A percentile compares a stretch with the other conserved stretches of the same genome.
These are phyloP conservation scores for Silybum marianum DNA, from an alignment of 129 eudicot genomes.

Conservation along the genomic window DNA sequence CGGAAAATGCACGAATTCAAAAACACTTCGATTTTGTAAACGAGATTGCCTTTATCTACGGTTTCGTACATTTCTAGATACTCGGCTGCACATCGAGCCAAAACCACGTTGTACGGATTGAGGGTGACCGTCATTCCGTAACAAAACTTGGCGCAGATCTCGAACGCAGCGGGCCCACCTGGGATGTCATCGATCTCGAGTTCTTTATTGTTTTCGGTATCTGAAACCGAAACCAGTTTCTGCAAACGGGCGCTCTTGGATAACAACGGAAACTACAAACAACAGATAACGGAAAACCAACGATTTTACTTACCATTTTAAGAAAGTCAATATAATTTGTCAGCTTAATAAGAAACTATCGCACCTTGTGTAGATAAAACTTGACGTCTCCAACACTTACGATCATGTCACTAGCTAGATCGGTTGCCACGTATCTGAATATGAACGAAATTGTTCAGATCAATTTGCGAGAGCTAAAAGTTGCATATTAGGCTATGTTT, in stretches of 20 bases:
- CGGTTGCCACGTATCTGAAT: slow-evolving; percentile 77
- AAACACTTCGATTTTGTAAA: slow-evolving; percentile 81
- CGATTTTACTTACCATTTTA: slow-evolving; percentile 3
- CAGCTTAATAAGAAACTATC: not conserved
- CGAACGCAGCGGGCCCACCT: slow-evolving; percentile 85
- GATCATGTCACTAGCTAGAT: slow-evolving; percentile 68
- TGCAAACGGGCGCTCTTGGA: slow-evolving; percentile 82
- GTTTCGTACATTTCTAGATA: slow-evolving; percentile 87
- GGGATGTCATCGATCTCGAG: slow-evolving; percentile 62
- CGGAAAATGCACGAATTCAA: slow-evolving; percentile 76
- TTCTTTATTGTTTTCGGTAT: slow-evolving; percentile 51
- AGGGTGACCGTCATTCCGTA: slow-evolving; percentile 87
- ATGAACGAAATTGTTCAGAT: slow-evolving; percentile 5
- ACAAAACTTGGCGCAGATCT: slow-evolving; percentile 80
- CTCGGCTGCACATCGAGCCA: slow-evolving; percentile 92
- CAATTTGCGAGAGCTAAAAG: too few species aligned
- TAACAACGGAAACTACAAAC: slow-evolving; percentile 75
- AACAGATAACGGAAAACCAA: not conserved
- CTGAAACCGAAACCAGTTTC: slow-evolving; percentile 56
- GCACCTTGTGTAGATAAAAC: slow-evolving; percentile 87
- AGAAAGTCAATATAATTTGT: not conserved
- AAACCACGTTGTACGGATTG: slow-evolving; percentile 82
- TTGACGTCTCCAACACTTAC: slow-evolving; percentile 69
- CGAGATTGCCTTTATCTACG: slow-evolving; percentile 74
- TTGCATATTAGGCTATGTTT: too few species aligned